phyloP scores from a whole-genome alignment of 2,329 filamentous ascomycete genomes.

The Emergomyces pasteurianus region DNA sequence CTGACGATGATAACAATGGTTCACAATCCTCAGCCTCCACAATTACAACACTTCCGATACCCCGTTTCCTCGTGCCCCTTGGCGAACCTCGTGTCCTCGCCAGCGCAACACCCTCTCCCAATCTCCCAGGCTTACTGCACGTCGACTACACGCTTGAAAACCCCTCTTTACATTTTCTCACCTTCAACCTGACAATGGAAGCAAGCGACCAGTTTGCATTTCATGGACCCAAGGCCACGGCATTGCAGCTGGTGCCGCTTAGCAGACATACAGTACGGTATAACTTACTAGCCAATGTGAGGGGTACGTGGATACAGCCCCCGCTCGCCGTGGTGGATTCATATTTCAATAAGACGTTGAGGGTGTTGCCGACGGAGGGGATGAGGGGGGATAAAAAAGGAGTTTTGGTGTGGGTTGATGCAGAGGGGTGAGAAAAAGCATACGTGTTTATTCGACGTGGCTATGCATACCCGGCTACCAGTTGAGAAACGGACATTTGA shows the following conservation, averaged over 20 bases:
- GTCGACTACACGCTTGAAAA: conserved; percentile 74
- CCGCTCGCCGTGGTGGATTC: conserved; percentile 69
- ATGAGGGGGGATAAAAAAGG: conserved; percentile 46
- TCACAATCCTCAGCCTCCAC: conserved; percentile 1
- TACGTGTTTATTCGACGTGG: conserved; percentile 11
- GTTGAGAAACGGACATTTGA: neutral
- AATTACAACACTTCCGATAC: conserved; percentile 60
- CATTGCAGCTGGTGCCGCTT: conserved; percentile 69
- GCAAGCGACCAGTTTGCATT: conserved; percentile 88
- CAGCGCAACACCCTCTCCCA: conserved; percentile 27
- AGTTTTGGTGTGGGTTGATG: conserved; percentile 32
- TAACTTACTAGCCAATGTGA: conserved; percentile 54
- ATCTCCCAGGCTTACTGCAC: conserved; percentile 28
- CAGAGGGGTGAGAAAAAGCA: neutral
- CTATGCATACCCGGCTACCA: too few relatives aligned
- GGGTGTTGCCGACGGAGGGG: conserved; percentile 66
- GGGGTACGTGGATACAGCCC: conserved; percentile 57
- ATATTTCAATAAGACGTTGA: conserved; percentile 84
- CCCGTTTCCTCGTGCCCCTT: conserved; percentile 66
- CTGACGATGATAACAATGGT: conserved; percentile 20
- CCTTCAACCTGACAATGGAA: conserved; percentile 86
- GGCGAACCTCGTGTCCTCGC: conserved; percentile 75
- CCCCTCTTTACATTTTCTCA: conserved; percentile 85
- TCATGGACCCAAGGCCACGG: conserved; percentile 70
- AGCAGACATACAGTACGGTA: conserved; percentile 65